These are phyloP conservation scores for Sporisorium reilianum DNA, from an alignment of 1,284 basidiomycete genomes.

Conservation along the genomic window DNA sequence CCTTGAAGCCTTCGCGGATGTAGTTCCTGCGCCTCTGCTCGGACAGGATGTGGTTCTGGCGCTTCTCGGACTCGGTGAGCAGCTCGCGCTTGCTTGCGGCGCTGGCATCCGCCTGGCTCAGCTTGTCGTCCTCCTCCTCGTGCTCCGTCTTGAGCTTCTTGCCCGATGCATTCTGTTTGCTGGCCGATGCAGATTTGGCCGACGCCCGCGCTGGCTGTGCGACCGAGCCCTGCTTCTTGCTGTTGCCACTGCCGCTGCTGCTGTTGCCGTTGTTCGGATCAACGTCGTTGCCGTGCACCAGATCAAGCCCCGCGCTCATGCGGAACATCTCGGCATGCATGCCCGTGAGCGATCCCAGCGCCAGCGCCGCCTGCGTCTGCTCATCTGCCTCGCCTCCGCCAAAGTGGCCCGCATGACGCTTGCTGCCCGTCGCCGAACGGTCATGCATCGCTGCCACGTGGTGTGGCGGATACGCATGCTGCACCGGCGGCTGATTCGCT, in stretches of 20 bases:
- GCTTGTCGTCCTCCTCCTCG: constrained; percentile 36
- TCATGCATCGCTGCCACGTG: constrained; percentile 24
- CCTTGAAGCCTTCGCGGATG: constrained; percentile 66
- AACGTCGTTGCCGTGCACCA: constrained; percentile 8
- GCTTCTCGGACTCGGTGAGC: constrained; percentile 62
- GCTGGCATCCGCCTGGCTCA: constrained; percentile 4
- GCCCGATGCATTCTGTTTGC: constrained; percentile 25
- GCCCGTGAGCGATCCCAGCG: constrained; percentile 39
- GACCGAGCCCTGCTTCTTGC: constrained; percentile 7
- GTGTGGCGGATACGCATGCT: constrained; percentile 25
- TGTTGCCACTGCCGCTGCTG: neutral
- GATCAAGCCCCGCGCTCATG: constrained; percentile 48
- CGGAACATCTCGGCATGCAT: constrained; percentile 56
- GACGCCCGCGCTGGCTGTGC: constrained; percentile 16
- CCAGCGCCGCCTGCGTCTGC: constrained; percentile 47
- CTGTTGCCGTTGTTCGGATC: constrained; percentile 1
- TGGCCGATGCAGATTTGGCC: neutral
- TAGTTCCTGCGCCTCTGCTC: constrained; percentile 67
- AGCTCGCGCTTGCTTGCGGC: constrained; percentile 50
- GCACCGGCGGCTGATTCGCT: constrained; percentile 17
- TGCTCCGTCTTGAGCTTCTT: constrained; percentile 60
- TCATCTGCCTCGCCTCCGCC: constrained; percentile 37
- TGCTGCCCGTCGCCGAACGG: constrained; percentile 39
- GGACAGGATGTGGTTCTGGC: constrained; percentile 65
- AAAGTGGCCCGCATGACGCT: constrained; percentile 42